Evolutionary conservation across 176 grass and related monocot species (phyloP).

Genomic region (Aegilops umbellulata): DNA sequence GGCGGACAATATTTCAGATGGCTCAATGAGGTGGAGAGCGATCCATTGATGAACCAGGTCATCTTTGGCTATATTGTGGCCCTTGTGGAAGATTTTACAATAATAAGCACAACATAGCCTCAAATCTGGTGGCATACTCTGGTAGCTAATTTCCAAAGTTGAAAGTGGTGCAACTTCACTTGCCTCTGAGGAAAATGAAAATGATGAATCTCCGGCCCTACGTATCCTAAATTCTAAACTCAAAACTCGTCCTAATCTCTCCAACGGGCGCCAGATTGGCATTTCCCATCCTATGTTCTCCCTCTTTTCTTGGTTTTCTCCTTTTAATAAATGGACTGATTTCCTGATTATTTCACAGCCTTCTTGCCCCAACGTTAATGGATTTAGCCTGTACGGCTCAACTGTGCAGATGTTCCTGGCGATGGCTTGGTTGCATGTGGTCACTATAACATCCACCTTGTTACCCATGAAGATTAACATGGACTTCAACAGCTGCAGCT

Average conservation of each 20-base stretch:
- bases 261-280: too few species aligned
- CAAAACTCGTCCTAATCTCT: too few species aligned
- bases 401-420: background rate
- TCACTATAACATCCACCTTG: background rate
- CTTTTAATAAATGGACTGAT: background rate
- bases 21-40: background rate
- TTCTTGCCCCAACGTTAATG: too few species aligned
- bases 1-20: background rate
- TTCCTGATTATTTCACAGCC: background rate
- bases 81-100: background rate
- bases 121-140: background rate
- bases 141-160: accelerated
- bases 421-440: background rate
- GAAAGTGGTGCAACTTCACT: too few species aligned
- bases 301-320: background rate
- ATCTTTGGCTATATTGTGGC: background rate
- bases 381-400: background rate
- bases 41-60: background rate
- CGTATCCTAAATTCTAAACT: too few species aligned
- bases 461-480: background rate
- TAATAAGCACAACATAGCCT: background rate
- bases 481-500: too few species aligned
- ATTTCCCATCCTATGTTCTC: background rate
- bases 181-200: too few species aligned
- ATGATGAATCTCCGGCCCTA: too few species aligned